Conservation (phyloP, 495 filamentous ascomycete genomes). For the Talaromyces adpressus region DNA sequence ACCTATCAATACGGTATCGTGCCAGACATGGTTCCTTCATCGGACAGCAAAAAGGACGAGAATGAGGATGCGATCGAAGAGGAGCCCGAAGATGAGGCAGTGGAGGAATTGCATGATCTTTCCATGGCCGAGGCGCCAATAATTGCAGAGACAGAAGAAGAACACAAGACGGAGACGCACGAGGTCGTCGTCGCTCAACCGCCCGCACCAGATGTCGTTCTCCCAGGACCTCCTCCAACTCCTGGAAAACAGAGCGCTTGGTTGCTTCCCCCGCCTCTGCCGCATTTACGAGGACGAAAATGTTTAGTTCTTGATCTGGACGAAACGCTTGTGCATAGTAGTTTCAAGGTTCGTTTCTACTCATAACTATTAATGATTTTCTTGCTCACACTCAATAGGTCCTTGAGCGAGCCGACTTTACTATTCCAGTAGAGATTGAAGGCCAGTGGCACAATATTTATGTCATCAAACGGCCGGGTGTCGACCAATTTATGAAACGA, state of each 20-base stretch:
- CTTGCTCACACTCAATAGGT: slow-evolving; percentile 48
- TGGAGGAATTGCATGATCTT: slow-evolving; percentile 45
- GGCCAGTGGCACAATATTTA: slow-evolving; percentile 99
- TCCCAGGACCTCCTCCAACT: slow-evolving; percentile 27
- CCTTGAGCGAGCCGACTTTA: slow-evolving; percentile 96
- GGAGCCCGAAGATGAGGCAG: slow-evolving; percentile 8
- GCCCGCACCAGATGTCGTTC: slow-evolving; percentile 31
- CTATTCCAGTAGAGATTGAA: slow-evolving; percentile 98
- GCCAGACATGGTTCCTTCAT: slow-evolving; percentile 5
- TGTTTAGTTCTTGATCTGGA: slow-evolving; percentile 95
- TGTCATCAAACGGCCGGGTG: slow-evolving; percentile 95
- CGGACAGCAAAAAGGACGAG: slow-evolving; percentile 25
- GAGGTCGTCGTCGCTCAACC: slow-evolving; percentile 48
- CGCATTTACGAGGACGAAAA: slow-evolving; percentile 77
- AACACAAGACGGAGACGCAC: slow-evolving; percentile 7
- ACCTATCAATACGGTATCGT: neutral
- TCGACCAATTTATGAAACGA: slow-evolving; percentile 97
- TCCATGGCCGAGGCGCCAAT: slow-evolving; percentile 50
- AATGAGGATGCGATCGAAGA: slow-evolving; percentile 11
- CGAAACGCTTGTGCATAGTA: slow-evolving; percentile 98
- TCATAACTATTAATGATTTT: neutral
- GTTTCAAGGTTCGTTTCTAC: slow-evolving; percentile 74
- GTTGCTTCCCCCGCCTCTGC: slow-evolving; percentile 70
- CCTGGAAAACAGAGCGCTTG: slow-evolving; percentile 52
- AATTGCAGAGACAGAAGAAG: slow-evolving; percentile 17